A percentile compares a stretch with the other conserved stretches of the same genome.
These are phyloP conservation scores for Aspergillus sp. DNA, from an alignment of 2,329 filamentous ascomycete species.

Conservation along the genomic window DNA sequence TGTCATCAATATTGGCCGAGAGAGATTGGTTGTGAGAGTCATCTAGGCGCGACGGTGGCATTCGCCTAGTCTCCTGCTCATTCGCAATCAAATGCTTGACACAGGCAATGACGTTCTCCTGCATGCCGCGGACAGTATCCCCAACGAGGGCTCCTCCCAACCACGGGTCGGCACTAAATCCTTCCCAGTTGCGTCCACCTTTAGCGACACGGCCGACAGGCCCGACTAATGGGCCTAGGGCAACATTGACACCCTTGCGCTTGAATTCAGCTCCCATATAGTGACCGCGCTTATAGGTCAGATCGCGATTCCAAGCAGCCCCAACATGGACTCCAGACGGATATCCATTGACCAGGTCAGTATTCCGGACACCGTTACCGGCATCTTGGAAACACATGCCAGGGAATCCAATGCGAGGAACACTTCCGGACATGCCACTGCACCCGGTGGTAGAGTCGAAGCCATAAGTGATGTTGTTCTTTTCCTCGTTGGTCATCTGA, in stretches of 20 bases:
- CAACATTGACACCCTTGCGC: slow-evolving; percentile 42
- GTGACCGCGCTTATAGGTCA: background rate
- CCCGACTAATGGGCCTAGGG: slow-evolving; percentile 41
- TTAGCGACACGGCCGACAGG: slow-evolving; percentile 38
- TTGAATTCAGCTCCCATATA: background rate
- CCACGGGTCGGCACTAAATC: slow-evolving; percentile 42
- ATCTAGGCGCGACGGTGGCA: too few species aligned
- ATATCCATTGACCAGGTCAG: background rate
- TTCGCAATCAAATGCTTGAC: slow-evolving; percentile 60
- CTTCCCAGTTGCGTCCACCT: slow-evolving; percentile 22
- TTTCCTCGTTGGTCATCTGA: background rate
- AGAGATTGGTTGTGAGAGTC: slow-evolving; percentile 31
- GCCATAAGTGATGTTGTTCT: background rate
- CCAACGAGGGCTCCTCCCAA: slow-evolving; percentile 40
- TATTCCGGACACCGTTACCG: background rate
- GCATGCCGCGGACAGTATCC: slow-evolving; percentile 42
- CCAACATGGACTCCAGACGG: background rate
- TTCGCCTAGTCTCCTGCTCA: slow-evolving; percentile 54
- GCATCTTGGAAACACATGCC: background rate
- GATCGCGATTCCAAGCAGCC: background rate
- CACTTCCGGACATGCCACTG: too few species aligned
- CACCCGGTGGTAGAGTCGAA: background rate
- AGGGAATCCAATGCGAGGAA: background rate
- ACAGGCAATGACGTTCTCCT: slow-evolving; percentile 42
- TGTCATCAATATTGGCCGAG: slow-evolving; percentile 65